Evolutionary conservation across 148 eudicot species (phyloP), one percentile per base, ranked within the genome.

Genomic region (Rhododendron griersonianum): DNA sequence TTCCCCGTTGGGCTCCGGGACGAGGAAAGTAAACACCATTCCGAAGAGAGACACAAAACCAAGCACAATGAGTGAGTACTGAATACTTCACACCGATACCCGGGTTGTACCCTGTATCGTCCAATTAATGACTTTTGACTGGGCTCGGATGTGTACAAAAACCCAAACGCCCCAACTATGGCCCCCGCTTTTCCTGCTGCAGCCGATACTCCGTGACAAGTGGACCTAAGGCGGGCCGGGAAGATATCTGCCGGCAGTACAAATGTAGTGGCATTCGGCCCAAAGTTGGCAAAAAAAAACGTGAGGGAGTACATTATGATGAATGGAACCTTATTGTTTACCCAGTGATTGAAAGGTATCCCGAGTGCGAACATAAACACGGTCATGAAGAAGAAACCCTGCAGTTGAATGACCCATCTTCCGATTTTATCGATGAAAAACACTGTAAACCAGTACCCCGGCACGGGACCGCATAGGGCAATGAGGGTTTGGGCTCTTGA

Each of bases 181-280:
- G 98, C 98, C 2, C 98, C 98, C 0, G 96, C 95, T 61, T 94
- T 96, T 9, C 98, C 98, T 5, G 98, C 89, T 7, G 98, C 98
- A 0, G 98, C 91, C 0, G 98, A 96, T 50, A 96, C 92, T 1
- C 98, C 98, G 69, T 96, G 98, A 73, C 98, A 96, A 39, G 69
- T 61, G 10, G 69, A 6, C 69, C 69, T 61, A 6, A 61, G 69
- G 1, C 69, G 69, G 25, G 69, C 69, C 2, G 69, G 69, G 28
- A 61, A 61, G 25, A 61, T 61, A 28, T 61, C 69, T 1, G 69
- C 69, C 0, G 69, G 69, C 28, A 61, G 0, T 7, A 61, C 7
- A 61, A 61, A 61, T 23, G 69, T 23, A 0, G 69, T 61, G 25
- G 69, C 10, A 61, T 61, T 61, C 5, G 69, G 69, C 0, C 69